Conservation (phyloP, 2,329 filamentous ascomycete species). For the Rutstroemia sydowiana region DNA sequence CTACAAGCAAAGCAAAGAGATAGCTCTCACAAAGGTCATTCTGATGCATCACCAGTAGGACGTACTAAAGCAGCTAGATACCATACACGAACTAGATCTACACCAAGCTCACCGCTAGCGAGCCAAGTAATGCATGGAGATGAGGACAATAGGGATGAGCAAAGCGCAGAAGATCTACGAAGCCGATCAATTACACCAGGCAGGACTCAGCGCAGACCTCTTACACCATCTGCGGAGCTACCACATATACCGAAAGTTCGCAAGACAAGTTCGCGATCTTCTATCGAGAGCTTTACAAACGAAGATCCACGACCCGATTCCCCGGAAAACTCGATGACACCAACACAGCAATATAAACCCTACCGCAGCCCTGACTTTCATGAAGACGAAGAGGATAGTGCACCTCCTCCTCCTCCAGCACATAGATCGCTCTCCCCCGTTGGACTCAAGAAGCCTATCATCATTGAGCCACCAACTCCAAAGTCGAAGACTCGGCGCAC, state of each 20-base stretch:
- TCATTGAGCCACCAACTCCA: slow-evolving; percentile 22
- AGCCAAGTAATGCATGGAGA: slow-evolving; percentile 5
- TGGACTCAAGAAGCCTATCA: slow-evolving; percentile 30
- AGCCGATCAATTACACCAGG: slow-evolving; percentile 6
- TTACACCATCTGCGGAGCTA: slow-evolving; percentile 7
- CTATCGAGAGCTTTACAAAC: slow-evolving; percentile 4
- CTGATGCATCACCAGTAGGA: neutral
- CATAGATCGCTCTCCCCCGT: slow-evolving; percentile 37
- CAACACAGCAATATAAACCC: neutral
- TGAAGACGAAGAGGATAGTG: slow-evolving; percentile 17
- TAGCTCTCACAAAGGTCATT: neutral
- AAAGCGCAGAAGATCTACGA: neutral
- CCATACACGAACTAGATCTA: slow-evolving; percentile 6
- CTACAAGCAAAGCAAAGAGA: neutral
- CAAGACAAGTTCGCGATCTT: slow-evolving; percentile 3
- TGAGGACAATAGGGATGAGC: slow-evolving; percentile 2
- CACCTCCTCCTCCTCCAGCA: slow-evolving; percentile 26
- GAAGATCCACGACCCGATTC: neutral
- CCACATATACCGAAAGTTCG: slow-evolving; percentile 9
- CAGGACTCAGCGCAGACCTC: neutral
- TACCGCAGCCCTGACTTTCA: neutral
- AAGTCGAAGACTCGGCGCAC: slow-evolving; percentile 53
- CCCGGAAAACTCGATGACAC: neutral
- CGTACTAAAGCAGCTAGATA: slow-evolving; percentile 3
- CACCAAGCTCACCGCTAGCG: slow-evolving; percentile 9